Evolutionary conservation across 2,329 filamentous ascomycete genomes (phyloP), one percentile per base, ranked within the genome.

Genomic region (Penicillium sclerotiorum): DNA sequence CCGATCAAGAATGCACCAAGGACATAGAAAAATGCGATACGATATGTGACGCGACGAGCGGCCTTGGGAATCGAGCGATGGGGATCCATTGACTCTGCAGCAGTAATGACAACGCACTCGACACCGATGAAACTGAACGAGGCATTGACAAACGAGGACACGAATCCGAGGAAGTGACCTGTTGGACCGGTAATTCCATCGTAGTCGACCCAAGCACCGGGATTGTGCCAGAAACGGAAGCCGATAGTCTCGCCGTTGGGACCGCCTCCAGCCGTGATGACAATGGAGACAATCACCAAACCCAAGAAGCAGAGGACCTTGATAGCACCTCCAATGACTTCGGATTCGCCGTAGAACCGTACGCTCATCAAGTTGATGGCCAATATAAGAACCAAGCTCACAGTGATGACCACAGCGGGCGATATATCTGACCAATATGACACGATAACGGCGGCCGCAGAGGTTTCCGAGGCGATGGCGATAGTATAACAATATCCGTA

Each of bases 401-500:
- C 57, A 2, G 58, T 66, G 42, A 96, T 89, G 67, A 90, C 95
- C 35, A 89, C 85, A 42, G 86, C 83, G 43, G 85, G 83, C 36
- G 84, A 80, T 50, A 90, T 69, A 35, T 73, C 62, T 2, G 80
- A 70, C 90, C 90, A 96, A 68, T 88, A 95, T 25, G 84, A 80
- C 43, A 95, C 85, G 1, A 90, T 93, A n/a, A 95, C 82, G 3
- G 89, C 88, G 2, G 90, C 90, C 1, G 90, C 89, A 45, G 94
- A 89, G 39, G 93, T 85, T 67, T 95, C 90, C 15, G 74, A 7
- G 87, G 84, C 46, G 86, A 82, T 28, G 89, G 80, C 91, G 88
- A 95, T 75, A 88, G 88, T 65, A 92, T 73, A 30, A 86, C 89
- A 71, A 92, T 94, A 70, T 90, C 94, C 90, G 88, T 95, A 42